Base-by-base conservation (phyloP, 805 yeast genomes). In the Sugiyamaella valdiviana region DNA sequence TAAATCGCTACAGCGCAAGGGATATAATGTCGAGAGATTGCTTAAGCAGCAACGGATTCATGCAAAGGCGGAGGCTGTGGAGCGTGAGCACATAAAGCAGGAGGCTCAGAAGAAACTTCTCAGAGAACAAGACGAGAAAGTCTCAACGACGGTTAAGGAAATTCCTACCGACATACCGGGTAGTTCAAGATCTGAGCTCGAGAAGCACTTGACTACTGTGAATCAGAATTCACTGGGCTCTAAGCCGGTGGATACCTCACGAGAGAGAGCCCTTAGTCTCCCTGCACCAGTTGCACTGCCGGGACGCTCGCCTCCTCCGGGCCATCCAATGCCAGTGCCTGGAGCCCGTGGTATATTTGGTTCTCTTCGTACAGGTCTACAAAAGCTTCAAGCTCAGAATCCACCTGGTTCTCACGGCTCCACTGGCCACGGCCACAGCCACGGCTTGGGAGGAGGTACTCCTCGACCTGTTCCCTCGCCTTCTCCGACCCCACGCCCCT, bases 1-100 rank as follows among this genome's bases (percentile, higher is more conserved):
- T 39, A 48, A 50, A 10, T 44, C 58, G 15, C 57, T 69, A 35
- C 64, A 64, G 50, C 47, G 58, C 38, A 66, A 70, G 40, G 73
- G 73, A 9, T 68, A 65, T 52, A 66, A 69, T 52, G 70, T 69
- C 9, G 57, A 59, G 21, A 50, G 70, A 19, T 50, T 68, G 21
- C 54, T 64, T 29, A 51, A 54, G 39, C 51, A 56, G 42, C 55
- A 59, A 35, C 47, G 32, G 4, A 26, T 26, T 2, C 32, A 26
- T 12, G 53, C 51, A 39, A 57, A 52, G 41, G 51, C 48, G 9
- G 57, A 57, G 35, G 55, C 46, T 7, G 39, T 39, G 43, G 40
- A 38, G 37, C 50, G 46, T 6, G 54, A 50, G 49, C 48, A 43
- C 14, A 50, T 47, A 36, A 45, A 48, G 41, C 52, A 51, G 20